Evolutionary conservation across 495 filamentous ascomycete species (phyloP).

Genomic region (Penicillium arizonense): DNA sequence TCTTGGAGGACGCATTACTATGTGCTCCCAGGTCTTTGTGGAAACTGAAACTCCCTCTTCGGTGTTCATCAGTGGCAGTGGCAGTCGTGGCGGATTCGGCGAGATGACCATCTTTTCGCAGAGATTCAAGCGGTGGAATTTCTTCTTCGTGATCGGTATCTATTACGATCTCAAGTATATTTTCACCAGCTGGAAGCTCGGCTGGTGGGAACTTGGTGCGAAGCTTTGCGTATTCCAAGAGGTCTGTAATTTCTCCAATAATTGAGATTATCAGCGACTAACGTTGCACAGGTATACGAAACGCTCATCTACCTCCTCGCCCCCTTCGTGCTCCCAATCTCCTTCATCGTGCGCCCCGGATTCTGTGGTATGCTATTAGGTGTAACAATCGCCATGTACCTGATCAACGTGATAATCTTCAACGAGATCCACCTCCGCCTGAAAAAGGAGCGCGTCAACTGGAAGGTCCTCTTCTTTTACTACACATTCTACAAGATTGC

Average conservation of each 20-base stretch:
- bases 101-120: constrained; percentile 52
- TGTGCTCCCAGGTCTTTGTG: constrained; percentile 50
- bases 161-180: constrained; percentile 48
- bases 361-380: constrained; percentile 34
- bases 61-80: constrained; percentile 37
- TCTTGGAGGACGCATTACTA: constrained; percentile 45
- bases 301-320: constrained; percentile 45
- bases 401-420: constrained; percentile 39
- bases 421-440: constrained; percentile 44
- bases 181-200: constrained; percentile 45
- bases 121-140: constrained; percentile 51
- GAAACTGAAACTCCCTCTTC: constrained; percentile 45
- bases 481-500: constrained; percentile 42
- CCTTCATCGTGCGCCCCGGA: constrained; percentile 36
- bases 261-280: background rate
- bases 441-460: constrained; percentile 35
- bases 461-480: constrained; percentile 28
- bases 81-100: constrained; percentile 46
- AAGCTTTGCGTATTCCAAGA: constrained; percentile 72
- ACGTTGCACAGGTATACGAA: constrained; percentile 38
- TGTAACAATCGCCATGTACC: constrained; percentile 36
- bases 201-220: constrained; percentile 48
- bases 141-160: constrained; percentile 49
- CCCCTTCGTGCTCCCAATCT: constrained; percentile 47
- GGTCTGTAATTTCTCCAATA: constrained; percentile 12